Percentiles rank a stretch among this genome's conserved stretches.
phyloP scores from a whole-genome alignment of 1,284 basidiomycete species.

The Stygiomarasmius scandens region DNA sequence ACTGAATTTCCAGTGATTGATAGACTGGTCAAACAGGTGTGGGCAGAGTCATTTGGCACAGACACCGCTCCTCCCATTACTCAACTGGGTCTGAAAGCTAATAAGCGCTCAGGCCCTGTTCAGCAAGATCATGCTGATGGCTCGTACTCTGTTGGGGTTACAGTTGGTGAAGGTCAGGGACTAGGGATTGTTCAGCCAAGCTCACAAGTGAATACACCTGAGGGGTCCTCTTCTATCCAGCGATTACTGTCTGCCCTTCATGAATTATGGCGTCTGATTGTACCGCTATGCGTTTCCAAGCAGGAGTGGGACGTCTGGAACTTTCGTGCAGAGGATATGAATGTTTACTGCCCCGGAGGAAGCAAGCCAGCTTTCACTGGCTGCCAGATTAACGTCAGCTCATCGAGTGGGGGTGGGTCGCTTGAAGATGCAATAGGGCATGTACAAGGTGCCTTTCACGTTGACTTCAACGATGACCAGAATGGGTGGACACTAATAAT shows the following conservation, averaged over 20 bases:
- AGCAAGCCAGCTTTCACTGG: slow-evolving; percentile 4
- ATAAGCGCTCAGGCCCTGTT: neutral
- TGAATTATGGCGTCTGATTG: slow-evolving; percentile 11
- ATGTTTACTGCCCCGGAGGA: slow-evolving; percentile 14
- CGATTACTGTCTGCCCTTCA: slow-evolving; percentile 2
- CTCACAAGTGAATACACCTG: slow-evolving; percentile 4
- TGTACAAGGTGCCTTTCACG: slow-evolving; percentile 6
- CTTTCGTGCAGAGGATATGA: slow-evolving; percentile 8
- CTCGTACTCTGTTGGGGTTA: slow-evolving; percentile 13
- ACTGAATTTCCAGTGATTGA: neutral
- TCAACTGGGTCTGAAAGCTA: neutral
- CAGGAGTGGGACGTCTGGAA: slow-evolving; percentile 15
- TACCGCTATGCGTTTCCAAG: slow-evolving; percentile 14
- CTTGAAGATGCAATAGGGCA: slow-evolving; percentile 4
- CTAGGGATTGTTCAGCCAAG: slow-evolving; percentile 13
- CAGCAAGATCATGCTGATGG: slow-evolving; percentile 8
- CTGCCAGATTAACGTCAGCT: slow-evolving; percentile 11
- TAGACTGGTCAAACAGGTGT: neutral
- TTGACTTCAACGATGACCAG: slow-evolving; percentile 10
- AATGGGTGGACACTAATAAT: slow-evolving; percentile 13
- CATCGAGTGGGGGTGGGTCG: slow-evolving; percentile 2
- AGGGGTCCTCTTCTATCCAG: neutral
- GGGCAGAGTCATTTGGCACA: neutral
- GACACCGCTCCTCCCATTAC: neutral
- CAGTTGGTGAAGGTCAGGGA: slow-evolving; percentile 14